Conservation (phyloP, 73 alveolate genomes). For the Paramecium bursaria region DNA sequence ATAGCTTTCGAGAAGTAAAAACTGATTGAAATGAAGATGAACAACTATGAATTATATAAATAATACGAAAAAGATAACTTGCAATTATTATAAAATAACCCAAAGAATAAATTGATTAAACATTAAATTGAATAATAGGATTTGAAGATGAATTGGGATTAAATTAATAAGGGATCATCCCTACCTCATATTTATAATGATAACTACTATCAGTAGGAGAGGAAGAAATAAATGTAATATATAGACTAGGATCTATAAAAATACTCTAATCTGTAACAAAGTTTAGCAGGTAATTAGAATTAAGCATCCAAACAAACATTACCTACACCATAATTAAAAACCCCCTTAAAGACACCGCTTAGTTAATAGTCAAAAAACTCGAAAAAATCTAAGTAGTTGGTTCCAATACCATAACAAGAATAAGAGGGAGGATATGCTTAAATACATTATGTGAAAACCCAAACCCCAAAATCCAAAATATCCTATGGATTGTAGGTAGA, state of each 20-base stretch:
- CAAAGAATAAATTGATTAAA: not conserved
- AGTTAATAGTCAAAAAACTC: slow-evolving; percentile 37
- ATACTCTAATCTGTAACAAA: not conserved
- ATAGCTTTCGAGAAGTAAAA: slow-evolving; percentile 41
- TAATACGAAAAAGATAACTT: slow-evolving; percentile 19
- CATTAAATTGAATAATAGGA: not conserved
- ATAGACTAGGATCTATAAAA: not conserved
- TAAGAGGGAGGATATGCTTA: slow-evolving; percentile 34
- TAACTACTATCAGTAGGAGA: slow-evolving; percentile 3
- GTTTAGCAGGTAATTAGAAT: not conserved
- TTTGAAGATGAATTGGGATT: not conserved
- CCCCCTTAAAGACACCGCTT: slow-evolving; percentile 39
- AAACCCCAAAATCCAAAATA: slow-evolving; percentile 43
- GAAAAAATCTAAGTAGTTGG: slow-evolving; percentile 18
- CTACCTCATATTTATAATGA: slow-evolving; percentile 36
- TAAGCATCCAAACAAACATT: not conserved
- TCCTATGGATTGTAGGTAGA: too few species aligned
- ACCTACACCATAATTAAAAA: not conserved
- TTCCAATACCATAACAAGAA: not conserved
- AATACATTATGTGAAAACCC: slow-evolving; percentile 27
- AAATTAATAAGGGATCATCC: not conserved
- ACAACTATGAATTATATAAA: slow-evolving; percentile 8
- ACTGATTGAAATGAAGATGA: slow-evolving; percentile 22
- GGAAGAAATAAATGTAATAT: slow-evolving; percentile 1
- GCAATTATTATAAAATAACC: not conserved